Conservation (phyloP, 345 rosid species). For the Sonneratia caseolaris region DNA sequence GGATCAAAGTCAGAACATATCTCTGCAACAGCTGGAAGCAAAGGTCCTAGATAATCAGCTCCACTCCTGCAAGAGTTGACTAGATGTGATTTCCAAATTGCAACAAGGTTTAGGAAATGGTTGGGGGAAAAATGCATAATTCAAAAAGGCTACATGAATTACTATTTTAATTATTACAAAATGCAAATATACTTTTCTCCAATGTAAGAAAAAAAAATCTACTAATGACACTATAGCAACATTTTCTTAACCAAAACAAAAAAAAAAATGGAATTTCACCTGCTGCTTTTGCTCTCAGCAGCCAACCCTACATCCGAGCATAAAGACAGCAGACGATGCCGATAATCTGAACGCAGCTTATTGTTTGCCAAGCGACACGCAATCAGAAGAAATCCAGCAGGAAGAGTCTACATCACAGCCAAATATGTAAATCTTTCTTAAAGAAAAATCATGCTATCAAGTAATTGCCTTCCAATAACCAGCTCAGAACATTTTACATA, state of each 20-base stretch:
- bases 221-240: not conserved
- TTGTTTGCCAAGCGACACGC: conserved; percentile 60
- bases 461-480: not conserved
- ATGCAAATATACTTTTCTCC: not conserved
- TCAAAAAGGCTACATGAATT: too few species aligned
- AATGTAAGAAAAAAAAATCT: not conserved
- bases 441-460: conserved; percentile 5
- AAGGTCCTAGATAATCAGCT: conserved; percentile 92
- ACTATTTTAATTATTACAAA: too few species aligned
- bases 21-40: conserved; percentile 97
- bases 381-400: conserved; percentile 94
- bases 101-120: not conserved
- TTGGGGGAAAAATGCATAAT: not conserved
- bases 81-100: not conserved
- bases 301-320: conserved; percentile 98
- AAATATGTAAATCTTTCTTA: conserved; percentile 36
- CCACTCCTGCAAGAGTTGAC: conserved; percentile 67
- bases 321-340: conserved; percentile 85
- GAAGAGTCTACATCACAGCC: conserved; percentile 82
- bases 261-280: conserved; percentile 26
- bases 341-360: conserved; percentile 83
- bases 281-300: conserved; percentile 94
- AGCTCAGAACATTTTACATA: conserved; percentile 15
- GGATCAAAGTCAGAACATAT: conserved; percentile 97
- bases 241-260: not conserved